Conservation (phyloP, 2,329 filamentous ascomycete genomes). For the Cadophora luteo-olivacea region DNA sequence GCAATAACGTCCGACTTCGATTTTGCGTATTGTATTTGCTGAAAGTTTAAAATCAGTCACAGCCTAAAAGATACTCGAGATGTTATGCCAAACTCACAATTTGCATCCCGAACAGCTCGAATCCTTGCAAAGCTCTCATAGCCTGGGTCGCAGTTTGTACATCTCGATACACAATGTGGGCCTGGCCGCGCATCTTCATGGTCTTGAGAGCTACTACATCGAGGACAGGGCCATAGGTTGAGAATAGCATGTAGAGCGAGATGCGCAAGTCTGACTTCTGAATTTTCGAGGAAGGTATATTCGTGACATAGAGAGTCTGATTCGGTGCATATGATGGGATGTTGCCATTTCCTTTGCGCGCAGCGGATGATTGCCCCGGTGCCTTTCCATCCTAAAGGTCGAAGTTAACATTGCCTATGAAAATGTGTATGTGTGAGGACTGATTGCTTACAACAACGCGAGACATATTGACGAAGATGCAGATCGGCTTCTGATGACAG, state of each 20-base stretch:
- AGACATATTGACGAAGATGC: constrained; percentile 22
- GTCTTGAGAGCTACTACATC: constrained; percentile 92
- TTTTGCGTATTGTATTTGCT: constrained; percentile 94
- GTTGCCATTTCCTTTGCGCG: constrained; percentile 47
- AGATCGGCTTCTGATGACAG: background rate
- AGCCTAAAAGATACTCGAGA: background rate
- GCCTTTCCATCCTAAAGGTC: constrained; percentile 43
- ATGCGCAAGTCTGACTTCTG: constrained; percentile 87
- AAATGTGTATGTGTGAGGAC: background rate
- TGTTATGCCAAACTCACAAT: constrained; percentile 66
- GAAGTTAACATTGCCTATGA: constrained; percentile 1
- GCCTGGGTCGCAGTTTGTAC: constrained; percentile 92
- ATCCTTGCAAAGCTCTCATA: constrained; percentile 86
- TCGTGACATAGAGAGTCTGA: constrained; percentile 89
- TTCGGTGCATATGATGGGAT: constrained; percentile 68
- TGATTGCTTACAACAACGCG: constrained; percentile 24
- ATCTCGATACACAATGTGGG: constrained; percentile 90
- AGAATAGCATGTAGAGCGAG: constrained; percentile 90
- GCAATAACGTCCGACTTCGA: constrained; percentile 86
- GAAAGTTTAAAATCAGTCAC: constrained; percentile 14
- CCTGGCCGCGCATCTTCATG: constrained; percentile 92
- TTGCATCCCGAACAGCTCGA: constrained; percentile 82
- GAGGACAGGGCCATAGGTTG: constrained; percentile 89
- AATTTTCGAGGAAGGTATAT: constrained; percentile 85
- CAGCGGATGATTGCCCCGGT: constrained; percentile 42